Base-by-base conservation (phyloP, 371 early-diverging fungal species). In the Mucor saturninus region DNA sequence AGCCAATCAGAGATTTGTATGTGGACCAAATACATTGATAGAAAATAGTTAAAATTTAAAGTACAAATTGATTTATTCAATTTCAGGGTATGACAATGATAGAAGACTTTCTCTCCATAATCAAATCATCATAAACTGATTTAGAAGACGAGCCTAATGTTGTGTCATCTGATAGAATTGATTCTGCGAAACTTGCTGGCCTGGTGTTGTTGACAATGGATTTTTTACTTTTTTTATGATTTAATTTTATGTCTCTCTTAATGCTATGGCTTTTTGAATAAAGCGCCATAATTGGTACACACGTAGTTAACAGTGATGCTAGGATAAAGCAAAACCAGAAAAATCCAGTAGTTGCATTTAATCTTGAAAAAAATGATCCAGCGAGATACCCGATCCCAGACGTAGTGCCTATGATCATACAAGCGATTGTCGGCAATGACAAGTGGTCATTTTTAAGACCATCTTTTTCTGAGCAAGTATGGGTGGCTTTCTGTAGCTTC, bases 321-420 rank as follows among this genome's bases (percentile, higher is more conserved):
- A 59, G 40, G 3, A 35, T 29, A 6, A 65, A 65, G 15, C 55
- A 65, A 9, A 65, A 30, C 65, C 65, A 65, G 15, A 65, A 59
- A 29, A 54, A 59, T 0, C 54, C 55, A 53, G 54, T 54, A 11
- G 28, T 9, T 15, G 38, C 46, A 5, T 59, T 53, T n/a, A 65
- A 40, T 13, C 32, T 59, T 13, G 65, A 37, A 5, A 65, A 39
- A 31, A 59, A 59, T 10, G 29, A 65, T 11, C 65, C 60, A 1
- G 38, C 15, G 49, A 65, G 59, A 32, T 48, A 28, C 14, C 65
- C 65, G 11, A 59, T 32, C 0, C 45, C 50, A 32, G 31, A 53
- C 5, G 46, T 45, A 1, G 45, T 11, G 14, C 46, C 42, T 8
- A 65, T 54, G 2, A 46, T 15, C 10, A 46, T 46, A 31, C 59